Conservation (phyloP, 2,329 filamentous ascomycete species). For the Paecilomyces dactylethromorphus region DNA sequence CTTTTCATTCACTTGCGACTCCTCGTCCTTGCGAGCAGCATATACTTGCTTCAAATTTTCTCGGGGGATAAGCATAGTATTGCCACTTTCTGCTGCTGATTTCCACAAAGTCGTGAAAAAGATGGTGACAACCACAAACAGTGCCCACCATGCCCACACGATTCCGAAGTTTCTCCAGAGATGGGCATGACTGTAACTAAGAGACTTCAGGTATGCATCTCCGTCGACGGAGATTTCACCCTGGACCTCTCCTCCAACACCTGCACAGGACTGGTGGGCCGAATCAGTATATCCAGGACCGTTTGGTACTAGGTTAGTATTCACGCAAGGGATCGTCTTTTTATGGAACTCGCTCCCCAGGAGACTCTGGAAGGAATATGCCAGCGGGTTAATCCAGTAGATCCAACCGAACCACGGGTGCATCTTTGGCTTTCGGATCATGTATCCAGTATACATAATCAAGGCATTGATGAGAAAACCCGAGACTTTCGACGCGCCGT, state of each 20-base stretch:
- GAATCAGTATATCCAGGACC: constrained; percentile 21
- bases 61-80: constrained; percentile 55
- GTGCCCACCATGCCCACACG: constrained; percentile 56
- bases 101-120: constrained; percentile 53
- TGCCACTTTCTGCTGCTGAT: constrained; percentile 45
- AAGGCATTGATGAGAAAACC: constrained; percentile 30
- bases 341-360: constrained; percentile 31
- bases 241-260: constrained; percentile 48
- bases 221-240: constrained; percentile 49
- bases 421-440: constrained; percentile 42
- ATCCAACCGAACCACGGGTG: constrained; percentile 49
- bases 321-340: constrained; percentile 29
- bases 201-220: constrained; percentile 51
- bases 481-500: constrained; percentile 51
- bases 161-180: constrained; percentile 59
- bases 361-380: constrained; percentile 33
- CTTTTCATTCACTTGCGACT: constrained; percentile 32
- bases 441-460: constrained; percentile 37
- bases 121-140: constrained; percentile 55
- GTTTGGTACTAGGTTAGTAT: constrained; percentile 26
- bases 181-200: constrained; percentile 48
- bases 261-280: constrained; percentile 43
- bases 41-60: constrained; percentile 44
- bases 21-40: constrained; percentile 41
- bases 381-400: constrained; percentile 33